Evolutionary conservation across 2,329 filamentous ascomycete genomes (phyloP), one percentile per base, ranked within the genome.

Genomic region (Ophiostoma tasmaniense): DNA sequence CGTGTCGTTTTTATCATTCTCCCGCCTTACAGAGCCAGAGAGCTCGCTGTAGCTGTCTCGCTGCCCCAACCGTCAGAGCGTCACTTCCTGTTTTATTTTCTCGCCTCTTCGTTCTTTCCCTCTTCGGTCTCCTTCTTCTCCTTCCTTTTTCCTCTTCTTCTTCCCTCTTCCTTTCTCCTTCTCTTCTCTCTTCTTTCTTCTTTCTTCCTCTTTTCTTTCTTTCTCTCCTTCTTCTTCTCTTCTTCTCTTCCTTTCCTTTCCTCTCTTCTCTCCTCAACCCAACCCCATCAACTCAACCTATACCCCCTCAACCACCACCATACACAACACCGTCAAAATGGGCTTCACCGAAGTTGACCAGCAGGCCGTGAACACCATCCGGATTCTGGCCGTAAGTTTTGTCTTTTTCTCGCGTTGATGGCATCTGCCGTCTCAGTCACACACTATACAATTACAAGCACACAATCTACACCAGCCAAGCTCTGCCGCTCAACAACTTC

Each of bases 361-460:
- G 85, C 87, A 93, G 82, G 91, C 92, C 79, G 92, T 99, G 84
- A 98, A 98, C 90, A 97, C 94, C 81, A 98, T 99, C 85, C 92
- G 95, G 81, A 83, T 92, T 79, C 88, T 99, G 76, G 93, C 95
- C 80, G 95, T 98, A 90, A 81, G 93, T 89, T 39, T 39, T 28
- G 61, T 55, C 17, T n/a, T 11, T 20, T 22, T 25, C 5, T 39
- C 30, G 10, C n/a, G 6, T 22, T 64, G 4, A n/a, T 22, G 30
- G 55, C 59, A 4, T 8, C 13, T 61, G 25, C 55, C 28, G 13
- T 61, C 14, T 14, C 30, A 33, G 5, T 10, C 30, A 25, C 10
- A 13, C n/a, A 28, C 17, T 42, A 22, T 22, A 28, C 45, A 66
- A 52, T 33, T 8, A 5, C 33, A 33, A 33, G 5, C 33, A 33